phyloP scores from a whole-genome alignment of 306 rosid species.

The Dryas alaskensis region DNA sequence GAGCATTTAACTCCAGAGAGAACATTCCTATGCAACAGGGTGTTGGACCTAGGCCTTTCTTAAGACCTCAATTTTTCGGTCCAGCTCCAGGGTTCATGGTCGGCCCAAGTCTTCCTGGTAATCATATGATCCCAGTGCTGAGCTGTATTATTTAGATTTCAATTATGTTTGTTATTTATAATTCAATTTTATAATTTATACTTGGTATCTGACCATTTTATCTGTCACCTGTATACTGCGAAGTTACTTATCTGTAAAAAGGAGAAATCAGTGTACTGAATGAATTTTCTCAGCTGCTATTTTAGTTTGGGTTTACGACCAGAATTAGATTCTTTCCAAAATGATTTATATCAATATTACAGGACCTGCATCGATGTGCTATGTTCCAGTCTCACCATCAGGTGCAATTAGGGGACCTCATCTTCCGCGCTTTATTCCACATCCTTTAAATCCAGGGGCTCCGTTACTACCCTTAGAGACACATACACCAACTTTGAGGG shows the following conservation, averaged over 20 bases:
- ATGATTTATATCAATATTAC: constrained; percentile 22
- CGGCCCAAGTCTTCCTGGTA: constrained; percentile 81
- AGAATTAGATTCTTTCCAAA: background rate
- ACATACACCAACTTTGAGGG: constrained; percentile 46
- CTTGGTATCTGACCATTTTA: background rate
- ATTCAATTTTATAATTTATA: background rate
- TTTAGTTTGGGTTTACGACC: background rate
- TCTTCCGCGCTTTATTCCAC: constrained; percentile 54
- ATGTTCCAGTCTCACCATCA: constrained; percentile 61
- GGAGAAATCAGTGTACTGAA: background rate
- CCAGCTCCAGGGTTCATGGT: constrained; percentile 77
- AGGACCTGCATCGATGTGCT: constrained; percentile 76
- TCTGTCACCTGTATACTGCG: background rate
- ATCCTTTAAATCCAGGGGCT: constrained; percentile 53
- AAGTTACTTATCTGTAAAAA: background rate
- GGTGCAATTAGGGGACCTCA: constrained; percentile 68
- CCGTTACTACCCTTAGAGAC: constrained; percentile 52
- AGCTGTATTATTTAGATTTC: background rate
- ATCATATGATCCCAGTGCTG: background rate
- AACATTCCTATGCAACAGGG: constrained; percentile 66
- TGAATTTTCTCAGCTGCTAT: background rate
- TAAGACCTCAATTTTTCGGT: constrained; percentile 60
- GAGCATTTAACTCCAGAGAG: constrained; percentile 56
- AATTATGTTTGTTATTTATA: background rate
- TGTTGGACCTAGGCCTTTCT: constrained; percentile 69